Percentiles rank a stretch among this genome's conserved stretches.
phyloP scores from a whole-genome alignment of 2,329 filamentous ascomycete genomes.

The Penicillium sp. region DNA sequence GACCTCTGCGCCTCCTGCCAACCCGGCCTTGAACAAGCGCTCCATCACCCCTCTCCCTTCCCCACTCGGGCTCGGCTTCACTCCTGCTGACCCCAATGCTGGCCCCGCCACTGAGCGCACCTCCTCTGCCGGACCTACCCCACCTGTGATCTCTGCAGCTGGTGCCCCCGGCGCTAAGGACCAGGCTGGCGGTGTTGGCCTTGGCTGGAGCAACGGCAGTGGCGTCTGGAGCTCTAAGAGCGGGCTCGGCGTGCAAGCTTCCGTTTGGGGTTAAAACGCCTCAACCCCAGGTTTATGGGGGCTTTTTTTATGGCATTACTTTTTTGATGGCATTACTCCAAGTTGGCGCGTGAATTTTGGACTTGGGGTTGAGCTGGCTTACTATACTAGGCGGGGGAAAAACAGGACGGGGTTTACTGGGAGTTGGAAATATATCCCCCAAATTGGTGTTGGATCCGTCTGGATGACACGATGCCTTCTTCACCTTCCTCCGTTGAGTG shows the following conservation, averaged over 20 bases:
- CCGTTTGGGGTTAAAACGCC: conserved; percentile 79
- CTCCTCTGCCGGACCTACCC: conserved; percentile 61
- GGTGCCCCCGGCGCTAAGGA: conserved; percentile 38
- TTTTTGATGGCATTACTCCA: conserved; percentile 3
- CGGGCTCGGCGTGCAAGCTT: conserved; percentile 80
- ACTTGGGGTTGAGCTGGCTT: conserved; percentile 19
- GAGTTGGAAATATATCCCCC: neutral
- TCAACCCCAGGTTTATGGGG: neutral
- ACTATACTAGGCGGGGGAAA: neutral
- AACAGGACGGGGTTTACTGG: neutral
- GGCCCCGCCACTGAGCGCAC: conserved; percentile 51
- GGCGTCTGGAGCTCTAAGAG: conserved; percentile 84
- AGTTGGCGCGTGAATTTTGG: conserved; percentile 15
- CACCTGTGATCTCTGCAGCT: conserved; percentile 49
- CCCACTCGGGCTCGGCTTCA: conserved; percentile 75
- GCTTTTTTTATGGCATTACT: conserved; percentile 2
- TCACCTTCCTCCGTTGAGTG: neutral
- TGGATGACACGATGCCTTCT: conserved; percentile 3
- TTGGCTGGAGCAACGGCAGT: conserved; percentile 76
- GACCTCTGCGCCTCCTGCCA: conserved; percentile 47
- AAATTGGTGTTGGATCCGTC: neutral
- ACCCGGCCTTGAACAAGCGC: conserved; percentile 69
- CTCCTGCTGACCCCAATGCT: conserved; percentile 49
- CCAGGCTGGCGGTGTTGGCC: conserved; percentile 44
- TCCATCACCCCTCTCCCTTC: conserved; percentile 90